phyloP scores from a whole-genome alignment of 768 basidiomycete genomes.

The Lactarius evosmus region DNA sequence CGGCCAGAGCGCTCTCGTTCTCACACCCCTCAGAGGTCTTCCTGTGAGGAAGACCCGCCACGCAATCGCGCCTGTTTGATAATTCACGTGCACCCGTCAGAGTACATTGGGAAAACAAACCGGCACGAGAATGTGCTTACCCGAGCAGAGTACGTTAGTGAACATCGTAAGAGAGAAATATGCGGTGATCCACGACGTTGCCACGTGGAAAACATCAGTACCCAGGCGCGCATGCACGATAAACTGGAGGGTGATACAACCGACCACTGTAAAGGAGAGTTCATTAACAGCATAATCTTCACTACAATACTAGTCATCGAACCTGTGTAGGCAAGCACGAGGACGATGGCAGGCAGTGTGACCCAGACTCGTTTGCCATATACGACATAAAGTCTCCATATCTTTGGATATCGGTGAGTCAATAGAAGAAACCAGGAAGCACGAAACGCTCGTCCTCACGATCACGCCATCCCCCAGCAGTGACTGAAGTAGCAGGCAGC shows the following conservation, averaged over 20 bases:
- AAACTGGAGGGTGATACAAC: not conserved
- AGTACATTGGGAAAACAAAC: not conserved
- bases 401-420: not conserved
- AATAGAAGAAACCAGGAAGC: not conserved
- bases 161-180: not conserved
- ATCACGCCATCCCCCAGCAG: slow-evolving; percentile 2
- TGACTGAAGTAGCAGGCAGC: not conserved
- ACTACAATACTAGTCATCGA: not conserved
- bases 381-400: slow-evolving; percentile 2
- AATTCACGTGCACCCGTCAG: not conserved
- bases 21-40: not conserved
- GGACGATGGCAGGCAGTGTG: not conserved
- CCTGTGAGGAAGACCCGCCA: not conserved
- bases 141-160: slow-evolving; percentile 4
- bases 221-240: not conserved
- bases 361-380: not conserved
- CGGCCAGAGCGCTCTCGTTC: not conserved
- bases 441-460: not conserved
- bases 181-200: not conserved
- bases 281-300: not conserved
- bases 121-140: not conserved
- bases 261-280: not conserved
- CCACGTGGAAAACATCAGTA: not conserved
- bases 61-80: slow-evolving; percentile 1
- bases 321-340: not conserved